phyloP scores from a whole-genome alignment of 768 basidiomycete species.

The Mycena rosella region DNA sequence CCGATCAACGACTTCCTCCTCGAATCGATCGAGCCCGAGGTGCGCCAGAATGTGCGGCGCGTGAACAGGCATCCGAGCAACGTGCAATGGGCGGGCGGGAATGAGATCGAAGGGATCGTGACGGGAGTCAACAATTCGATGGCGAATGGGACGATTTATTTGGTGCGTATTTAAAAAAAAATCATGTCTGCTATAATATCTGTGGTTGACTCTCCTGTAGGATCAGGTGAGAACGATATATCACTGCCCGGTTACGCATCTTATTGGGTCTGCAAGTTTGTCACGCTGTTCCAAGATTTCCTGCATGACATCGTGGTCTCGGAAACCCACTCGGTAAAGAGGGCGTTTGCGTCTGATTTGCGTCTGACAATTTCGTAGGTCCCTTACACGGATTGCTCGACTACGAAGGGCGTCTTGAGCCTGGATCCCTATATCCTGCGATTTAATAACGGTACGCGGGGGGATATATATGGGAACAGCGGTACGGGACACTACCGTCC shows the following conservation, averaged over 20 bases:
- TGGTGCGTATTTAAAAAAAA: slow-evolving; percentile 53
- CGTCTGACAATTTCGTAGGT: slow-evolving; percentile 49
- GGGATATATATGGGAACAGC: slow-evolving; percentile 68
- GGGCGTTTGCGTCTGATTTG: not conserved
- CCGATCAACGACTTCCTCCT: slow-evolving; percentile 68
- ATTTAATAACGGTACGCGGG: slow-evolving; percentile 62
- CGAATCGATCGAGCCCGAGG: slow-evolving; percentile 65
- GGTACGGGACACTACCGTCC: slow-evolving; percentile 46
- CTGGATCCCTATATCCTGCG: slow-evolving; percentile 67
- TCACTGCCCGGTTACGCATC: too few species aligned
- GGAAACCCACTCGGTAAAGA: slow-evolving; percentile 62
- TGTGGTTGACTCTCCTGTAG: not conserved
- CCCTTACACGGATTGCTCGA: slow-evolving; percentile 71
- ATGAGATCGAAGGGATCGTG: slow-evolving; percentile 71
- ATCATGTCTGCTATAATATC: too few species aligned
- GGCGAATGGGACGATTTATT: slow-evolving; percentile 59
- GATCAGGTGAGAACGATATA: slow-evolving; percentile 25
- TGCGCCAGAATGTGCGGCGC: slow-evolving; percentile 68
- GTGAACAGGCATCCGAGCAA: slow-evolving; percentile 69
- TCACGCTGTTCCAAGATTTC: slow-evolving; percentile 65
- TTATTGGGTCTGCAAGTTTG: slow-evolving; percentile 50
- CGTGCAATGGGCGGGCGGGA: slow-evolving; percentile 72
- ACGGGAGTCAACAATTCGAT: slow-evolving; percentile 49
- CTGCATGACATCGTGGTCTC: slow-evolving; percentile 60
- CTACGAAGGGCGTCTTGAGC: slow-evolving; percentile 68